Evolutionary conservation across 768 basidiomycete genomes (phyloP), one percentile per base, ranked within the genome.

Genomic region (Candolleomyces efflorescens): DNA sequence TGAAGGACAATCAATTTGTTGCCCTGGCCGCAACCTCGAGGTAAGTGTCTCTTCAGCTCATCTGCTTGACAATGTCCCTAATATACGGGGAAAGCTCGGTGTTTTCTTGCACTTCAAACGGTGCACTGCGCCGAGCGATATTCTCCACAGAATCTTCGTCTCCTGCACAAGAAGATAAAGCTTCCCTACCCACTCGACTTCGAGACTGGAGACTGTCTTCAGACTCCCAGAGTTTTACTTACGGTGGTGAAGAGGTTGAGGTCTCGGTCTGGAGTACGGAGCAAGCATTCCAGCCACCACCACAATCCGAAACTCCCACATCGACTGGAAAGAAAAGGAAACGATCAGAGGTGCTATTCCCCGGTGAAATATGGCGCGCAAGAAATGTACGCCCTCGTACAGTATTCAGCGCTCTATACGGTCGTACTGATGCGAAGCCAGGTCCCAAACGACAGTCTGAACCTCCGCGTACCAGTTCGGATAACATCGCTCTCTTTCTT

Each of bases 181-280:
- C 48, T 6, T 74, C 74, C 9, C 78, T 93, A 47, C 90, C 91
- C 2, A 84, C 79, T 59, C 84, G 88, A 20, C 75, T 94, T n/a
- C 73, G 71, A 47, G 83, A 82, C 54, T 91, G 90, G 87, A 77
- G 78, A 32, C 64, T 90, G 22, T 82, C 84, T 1, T 65, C 73
- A 17, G 73, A 81, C 58, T 72, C 71, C 2, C 67, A 76, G 37
- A 79, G 79, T 0, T 93, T 94, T 72, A 80, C 85, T 2, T 94
- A 92, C 60, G 92, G 87, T 12, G 92, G 92, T 2, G 85, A 93
- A 60, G 92, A 94, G 70, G 90, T 94, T 17, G 89, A 92, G 56
- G 68, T 90, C 2, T 93, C 91, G 1, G 65, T 93, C 3, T 94
- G 92, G 92, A 75, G 89, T 65, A 79, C 81, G 6, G 87, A 92